phyloP scores from a whole-genome alignment of 441 rosid genomes.

The Erysimum pusillum region DNA sequence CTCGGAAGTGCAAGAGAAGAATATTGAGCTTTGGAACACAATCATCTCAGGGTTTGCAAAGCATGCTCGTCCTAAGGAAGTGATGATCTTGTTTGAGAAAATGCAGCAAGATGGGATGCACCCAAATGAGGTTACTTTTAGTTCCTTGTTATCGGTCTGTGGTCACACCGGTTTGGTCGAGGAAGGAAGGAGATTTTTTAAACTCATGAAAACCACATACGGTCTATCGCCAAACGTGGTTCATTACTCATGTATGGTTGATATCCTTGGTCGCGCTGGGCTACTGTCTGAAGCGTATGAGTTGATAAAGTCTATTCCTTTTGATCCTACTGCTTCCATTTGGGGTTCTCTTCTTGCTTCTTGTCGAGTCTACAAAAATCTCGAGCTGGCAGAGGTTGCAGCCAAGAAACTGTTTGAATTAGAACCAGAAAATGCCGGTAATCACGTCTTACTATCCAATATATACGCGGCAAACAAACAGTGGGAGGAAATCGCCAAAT shows the following conservation, averaged over 20 bases:
- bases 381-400: conserved; percentile 74
- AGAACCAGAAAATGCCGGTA: conserved; percentile 85
- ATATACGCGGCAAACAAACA: conserved; percentile 64
- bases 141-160: conserved; percentile 72
- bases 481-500: conserved; percentile 71
- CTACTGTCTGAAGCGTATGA: conserved; percentile 65
- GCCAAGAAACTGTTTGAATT: conserved; percentile 67
- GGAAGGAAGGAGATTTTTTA: conserved; percentile 63
- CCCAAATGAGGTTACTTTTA: conserved; percentile 78
- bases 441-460: conserved; percentile 72
- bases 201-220: conserved; percentile 63
- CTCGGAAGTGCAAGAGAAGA: conserved; percentile 54
- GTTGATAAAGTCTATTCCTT: conserved; percentile 66
- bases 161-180: conserved; percentile 78
- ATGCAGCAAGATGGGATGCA: conserved; percentile 76
- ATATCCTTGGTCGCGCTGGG: conserved; percentile 80
- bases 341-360: conserved; percentile 87
- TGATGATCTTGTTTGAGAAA: conserved; percentile 79
- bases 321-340: conserved; percentile 69
- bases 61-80: conserved; percentile 65
- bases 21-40: conserved; percentile 72
- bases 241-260: conserved; percentile 92
- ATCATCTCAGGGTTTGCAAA: conserved; percentile 81
- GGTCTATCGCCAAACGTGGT: conserved; percentile 60
- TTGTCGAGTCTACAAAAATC: conserved; percentile 65